Evolutionary conservation across 495 filamentous ascomycete species (phyloP).

Genomic region (Ramalina peruviana): DNA sequence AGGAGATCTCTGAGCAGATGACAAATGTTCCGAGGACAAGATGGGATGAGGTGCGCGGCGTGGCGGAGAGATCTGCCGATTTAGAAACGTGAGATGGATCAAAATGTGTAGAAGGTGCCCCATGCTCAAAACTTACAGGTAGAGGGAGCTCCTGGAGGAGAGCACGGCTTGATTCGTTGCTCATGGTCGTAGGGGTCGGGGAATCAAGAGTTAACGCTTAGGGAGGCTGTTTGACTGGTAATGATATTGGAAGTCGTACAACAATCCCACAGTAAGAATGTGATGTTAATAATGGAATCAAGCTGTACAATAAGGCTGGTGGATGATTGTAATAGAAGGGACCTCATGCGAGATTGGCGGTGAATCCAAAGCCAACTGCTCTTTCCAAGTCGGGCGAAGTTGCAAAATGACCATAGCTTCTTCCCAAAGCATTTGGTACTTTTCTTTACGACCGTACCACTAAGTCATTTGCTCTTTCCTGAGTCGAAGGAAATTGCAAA

Average conservation of each 20-base stretch:
- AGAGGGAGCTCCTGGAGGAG: not conserved
- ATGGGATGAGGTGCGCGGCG: slow-evolving; percentile 2
- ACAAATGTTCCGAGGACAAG: not conserved
- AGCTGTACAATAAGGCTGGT: no score
- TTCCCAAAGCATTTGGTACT: no score
- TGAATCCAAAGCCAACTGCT: no score
- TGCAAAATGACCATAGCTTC: no score
- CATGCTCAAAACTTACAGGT: not conserved
- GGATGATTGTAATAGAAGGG: no score
- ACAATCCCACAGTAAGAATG: not conserved
- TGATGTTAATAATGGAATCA: no score
- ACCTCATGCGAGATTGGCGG: no score
- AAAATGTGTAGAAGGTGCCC: not conserved
- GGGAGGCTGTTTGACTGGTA: not conserved
- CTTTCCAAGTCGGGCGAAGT: no score
- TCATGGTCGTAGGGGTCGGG: not conserved
- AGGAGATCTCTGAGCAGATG: slow-evolving; percentile 2
- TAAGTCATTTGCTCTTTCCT: no score
- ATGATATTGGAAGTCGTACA: not conserved
- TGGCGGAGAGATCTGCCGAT: not conserved
- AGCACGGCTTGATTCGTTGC: not conserved
- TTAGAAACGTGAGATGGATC: not conserved
- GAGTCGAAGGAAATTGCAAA: no score
- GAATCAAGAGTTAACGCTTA: not conserved
- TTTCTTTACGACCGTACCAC: no score